Evolutionary conservation across 306 rosid species (phyloP).

Genomic region (Cicer bijugum): DNA sequence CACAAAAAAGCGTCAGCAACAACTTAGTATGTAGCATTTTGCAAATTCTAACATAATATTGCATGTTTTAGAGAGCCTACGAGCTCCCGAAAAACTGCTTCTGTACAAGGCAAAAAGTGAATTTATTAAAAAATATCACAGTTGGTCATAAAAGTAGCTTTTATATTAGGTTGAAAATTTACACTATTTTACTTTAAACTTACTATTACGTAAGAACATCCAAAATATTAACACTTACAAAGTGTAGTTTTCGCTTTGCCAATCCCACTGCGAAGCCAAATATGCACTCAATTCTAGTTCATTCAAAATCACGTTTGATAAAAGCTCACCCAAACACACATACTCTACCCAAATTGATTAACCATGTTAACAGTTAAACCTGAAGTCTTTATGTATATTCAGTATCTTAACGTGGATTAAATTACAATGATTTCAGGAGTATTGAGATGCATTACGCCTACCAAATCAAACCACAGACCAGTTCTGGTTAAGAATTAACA

Average conservation of each 20-base stretch:
- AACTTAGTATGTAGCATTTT: constrained; percentile 24
- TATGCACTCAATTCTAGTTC: neutral
- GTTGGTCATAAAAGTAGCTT: neutral
- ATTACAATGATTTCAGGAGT: constrained; percentile 2
- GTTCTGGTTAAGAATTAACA: constrained; percentile 19
- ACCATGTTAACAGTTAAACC: constrained; percentile 6
- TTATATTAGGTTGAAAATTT: neutral
- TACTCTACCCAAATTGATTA: neutral
- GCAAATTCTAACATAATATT: constrained; percentile 20
- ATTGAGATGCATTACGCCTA: constrained; percentile 12
- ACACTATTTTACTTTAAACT: neutral
- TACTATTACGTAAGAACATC: neutral
- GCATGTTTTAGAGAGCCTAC: neutral
- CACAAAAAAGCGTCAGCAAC: constrained; percentile 42
- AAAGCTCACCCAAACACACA: neutral
- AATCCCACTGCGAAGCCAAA: no score
- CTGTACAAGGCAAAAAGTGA: neutral
- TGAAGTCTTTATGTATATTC: constrained; percentile 12
- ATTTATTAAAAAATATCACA: no score
- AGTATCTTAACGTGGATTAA: constrained; percentile 20
- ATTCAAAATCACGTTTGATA: neutral
- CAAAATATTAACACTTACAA: neutral
- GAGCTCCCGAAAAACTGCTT: neutral
- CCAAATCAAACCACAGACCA: constrained; percentile 14
- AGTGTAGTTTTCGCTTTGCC: no score